Evolutionary conservation across 73 alveolate species (phyloP), one percentile per base, ranked within the genome.

Genomic region (Halteria grandinella): DNA sequence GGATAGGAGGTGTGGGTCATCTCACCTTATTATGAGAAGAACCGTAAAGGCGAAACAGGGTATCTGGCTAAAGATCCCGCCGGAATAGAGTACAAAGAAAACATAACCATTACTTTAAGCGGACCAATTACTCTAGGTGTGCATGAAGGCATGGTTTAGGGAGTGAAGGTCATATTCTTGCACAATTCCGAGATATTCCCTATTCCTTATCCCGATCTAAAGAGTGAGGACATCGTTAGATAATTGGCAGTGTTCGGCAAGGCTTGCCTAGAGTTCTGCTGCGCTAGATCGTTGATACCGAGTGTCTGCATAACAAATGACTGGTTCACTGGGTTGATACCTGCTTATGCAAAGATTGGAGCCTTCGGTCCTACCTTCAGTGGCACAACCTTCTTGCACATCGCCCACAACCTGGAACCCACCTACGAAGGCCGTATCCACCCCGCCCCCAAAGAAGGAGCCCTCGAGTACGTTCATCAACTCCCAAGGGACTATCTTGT

Each of bases 321-420:
- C 87, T 97, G 99, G 99, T 94, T 88, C 79, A 78, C 98, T 21
- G 99, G 99, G 0, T 89, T 97, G 49, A 86, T 85, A 18, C 93
- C 99, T 20, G 99, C 97, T 8, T 97, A 95, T 83, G 97, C 95
- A 1, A 97, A 93, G 88, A 88, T 70, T 28, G 96, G 93, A 4
- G 87, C 92, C 24, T 97, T 93, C 73, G 99, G 99, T 27, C 93
- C 79, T 31, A 69, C 92, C 32, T 97, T 95, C 85, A 81, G 77
- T 25, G 96, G 97, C 31, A 97, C 99, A 0, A 92, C 97, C 40
- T 93, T 96, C 86, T 87, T 97, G 79, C 99, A 97, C 79, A 94
- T 97, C 73, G 87, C 88, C 43, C 99, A 97, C 69, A 97, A 97
- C 81, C 87, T 97, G 37, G 99, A 95, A 39, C 93, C 95, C 23